phyloP scores from a whole-genome alignment of 2,329 filamentous ascomycete genomes.

The Lachnellula subtilissima region DNA sequence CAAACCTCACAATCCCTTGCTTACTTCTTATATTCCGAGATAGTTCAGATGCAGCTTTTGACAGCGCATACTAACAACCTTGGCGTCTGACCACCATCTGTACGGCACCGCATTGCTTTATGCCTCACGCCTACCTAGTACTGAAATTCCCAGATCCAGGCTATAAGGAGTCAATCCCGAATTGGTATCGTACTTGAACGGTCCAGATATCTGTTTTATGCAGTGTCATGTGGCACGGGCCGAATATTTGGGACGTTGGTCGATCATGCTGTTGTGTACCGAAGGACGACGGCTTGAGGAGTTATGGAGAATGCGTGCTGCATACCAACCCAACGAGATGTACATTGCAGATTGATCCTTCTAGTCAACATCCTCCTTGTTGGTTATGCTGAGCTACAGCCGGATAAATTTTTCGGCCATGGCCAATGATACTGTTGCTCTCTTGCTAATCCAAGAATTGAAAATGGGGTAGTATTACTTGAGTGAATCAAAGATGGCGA shows the following conservation, averaged over 20 bases:
- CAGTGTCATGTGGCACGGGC: neutral
- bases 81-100: neutral
- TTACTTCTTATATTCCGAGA: neutral
- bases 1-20: neutral
- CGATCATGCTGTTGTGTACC: neutral
- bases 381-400: neutral
- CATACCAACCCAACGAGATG: neutral
- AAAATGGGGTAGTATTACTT: neutral
- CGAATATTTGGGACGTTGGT: neutral
- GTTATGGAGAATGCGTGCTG: neutral
- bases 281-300: neutral
- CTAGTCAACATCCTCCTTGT: too few relatives aligned
- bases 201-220: neutral
- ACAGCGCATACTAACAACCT: too few relatives aligned
- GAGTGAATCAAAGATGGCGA: neutral
- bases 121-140: too few relatives aligned
- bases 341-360: too few relatives aligned
- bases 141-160: too few relatives aligned
- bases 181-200: too few relatives aligned
- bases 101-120: neutral
- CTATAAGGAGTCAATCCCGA: too few relatives aligned
- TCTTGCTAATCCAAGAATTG: neutral
- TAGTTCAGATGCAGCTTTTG: too few relatives aligned
- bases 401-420: too few relatives aligned
- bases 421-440: too few relatives aligned